Conservation (phyloP, 1,284 basidiomycete genomes). For the Ganoderma leucocontextum region DNA sequence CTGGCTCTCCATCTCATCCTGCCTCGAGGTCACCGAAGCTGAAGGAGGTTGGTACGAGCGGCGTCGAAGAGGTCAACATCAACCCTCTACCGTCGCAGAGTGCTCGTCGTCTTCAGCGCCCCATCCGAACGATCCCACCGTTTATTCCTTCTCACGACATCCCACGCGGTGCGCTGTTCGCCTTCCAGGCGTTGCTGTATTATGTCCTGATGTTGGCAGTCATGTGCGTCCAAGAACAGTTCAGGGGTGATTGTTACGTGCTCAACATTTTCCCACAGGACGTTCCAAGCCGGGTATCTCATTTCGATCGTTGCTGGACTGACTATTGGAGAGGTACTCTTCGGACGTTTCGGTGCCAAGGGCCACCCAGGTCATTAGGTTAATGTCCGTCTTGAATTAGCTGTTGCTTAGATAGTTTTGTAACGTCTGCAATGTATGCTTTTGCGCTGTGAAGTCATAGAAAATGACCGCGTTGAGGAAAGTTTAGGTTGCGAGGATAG, state of each 20-base stretch:
- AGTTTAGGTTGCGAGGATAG: neutral
- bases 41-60: constrained; percentile 20
- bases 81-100: constrained; percentile 15
- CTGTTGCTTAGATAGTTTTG: neutral
- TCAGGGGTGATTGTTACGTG: constrained; percentile 10
- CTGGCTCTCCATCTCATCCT: constrained; percentile 1
- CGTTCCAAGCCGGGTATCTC: constrained; percentile 75
- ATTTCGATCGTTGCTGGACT: constrained; percentile 70
- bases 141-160: constrained; percentile 70
- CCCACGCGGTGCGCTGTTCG: constrained; percentile 65
- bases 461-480: neutral
- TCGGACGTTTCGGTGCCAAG: constrained; percentile 57
- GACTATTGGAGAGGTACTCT: constrained; percentile 70
- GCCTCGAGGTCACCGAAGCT: constrained; percentile 1
- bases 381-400: neutral
- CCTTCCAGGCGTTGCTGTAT: constrained; percentile 61
- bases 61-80: constrained; percentile 29
- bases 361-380: constrained; percentile 34
- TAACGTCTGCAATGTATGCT: neutral
- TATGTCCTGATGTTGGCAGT: constrained; percentile 76
- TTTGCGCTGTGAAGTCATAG: neutral
- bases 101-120: constrained; percentile 20
- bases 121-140: constrained; percentile 50
- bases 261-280: constrained; percentile 54
- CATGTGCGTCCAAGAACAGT: constrained; percentile 59